Evolutionary conservation across 202 grass and related monocot species (phyloP), one percentile per base, ranked within the genome.

Genomic region (Saccharum hybrid): DNA sequence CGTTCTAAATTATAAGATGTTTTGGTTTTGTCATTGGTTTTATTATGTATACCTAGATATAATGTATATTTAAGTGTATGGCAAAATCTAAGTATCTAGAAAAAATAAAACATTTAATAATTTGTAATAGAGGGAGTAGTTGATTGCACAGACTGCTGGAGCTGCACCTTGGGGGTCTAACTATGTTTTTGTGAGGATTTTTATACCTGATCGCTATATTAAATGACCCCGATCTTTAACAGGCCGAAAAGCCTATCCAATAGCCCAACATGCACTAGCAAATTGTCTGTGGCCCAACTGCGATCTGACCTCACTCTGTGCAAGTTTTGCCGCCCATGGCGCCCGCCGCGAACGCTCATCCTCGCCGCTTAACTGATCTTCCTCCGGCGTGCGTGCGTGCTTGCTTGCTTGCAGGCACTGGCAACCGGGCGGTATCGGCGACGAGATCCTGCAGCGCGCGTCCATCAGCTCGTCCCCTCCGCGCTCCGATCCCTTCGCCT

Each of bases 371-470:
- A 71, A 70, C 26, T 36, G 3, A 63, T 66, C 23, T 40, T 84
- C 18, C 45, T 68, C 52, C 40, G 62, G 42, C 69, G 63, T 75
- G 42, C 69, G 70, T 71, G 54, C 63, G 71, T 75, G 18, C 36
- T 26, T 71, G 54, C 63, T 64, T 75, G 18, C 36, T 26, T 82
- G 83, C 81, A 91, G 92, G 84, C 74, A 91, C 63, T 72, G 86
- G 70, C 82, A 70, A 15, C 63, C 75, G 3, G 78, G 87, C 14
- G 87, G 87, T 51, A 89, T 94, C 84, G 82, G 89, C 86, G 87
- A 91, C 64, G 89, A 94, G 82, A 94, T 94, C 74, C 87, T 91
- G 40, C 89, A 89, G 72, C 78, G 86, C 11, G 85, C 92, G 33
- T 89, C 92, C 74, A 52, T 86, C 78, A 45, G 77, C 40, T 78